phyloP scores from a whole-genome alignment of 306 rosid species.

The Rosa multiflora region DNA sequence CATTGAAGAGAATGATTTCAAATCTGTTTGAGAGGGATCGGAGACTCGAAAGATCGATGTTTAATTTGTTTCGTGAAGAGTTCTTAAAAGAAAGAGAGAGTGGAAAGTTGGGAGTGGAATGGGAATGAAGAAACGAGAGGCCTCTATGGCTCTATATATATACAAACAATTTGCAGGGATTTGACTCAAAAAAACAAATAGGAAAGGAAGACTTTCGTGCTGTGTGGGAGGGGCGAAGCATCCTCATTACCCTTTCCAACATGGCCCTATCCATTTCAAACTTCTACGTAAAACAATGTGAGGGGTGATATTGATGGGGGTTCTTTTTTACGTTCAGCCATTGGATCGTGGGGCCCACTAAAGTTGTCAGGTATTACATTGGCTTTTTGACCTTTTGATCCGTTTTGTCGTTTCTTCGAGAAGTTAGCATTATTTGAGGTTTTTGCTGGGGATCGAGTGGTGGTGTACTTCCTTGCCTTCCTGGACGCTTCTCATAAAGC shows the following conservation, averaged over 20 bases:
- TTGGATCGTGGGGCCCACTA: background rate
- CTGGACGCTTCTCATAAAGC: background rate
- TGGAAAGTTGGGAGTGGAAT: conserved; percentile 10
- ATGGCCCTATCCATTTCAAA: background rate
- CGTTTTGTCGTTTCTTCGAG: background rate
- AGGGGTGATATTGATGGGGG: background rate
- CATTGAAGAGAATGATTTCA: background rate
- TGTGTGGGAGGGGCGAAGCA: background rate
- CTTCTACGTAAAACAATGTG: background rate
- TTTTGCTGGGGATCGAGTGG: background rate
- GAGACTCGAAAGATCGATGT: background rate
- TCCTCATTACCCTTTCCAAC: background rate
- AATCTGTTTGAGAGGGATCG: background rate
- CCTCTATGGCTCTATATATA: background rate
- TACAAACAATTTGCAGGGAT: background rate
- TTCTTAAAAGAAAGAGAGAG: background rate
- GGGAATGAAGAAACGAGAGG: background rate
- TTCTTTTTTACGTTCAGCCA: background rate
- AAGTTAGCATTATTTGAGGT: background rate
- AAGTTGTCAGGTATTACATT: background rate
- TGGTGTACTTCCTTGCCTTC: background rate
- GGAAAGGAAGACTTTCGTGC: conserved; percentile 3
- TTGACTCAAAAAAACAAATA: background rate
- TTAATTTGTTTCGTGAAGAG: background rate
- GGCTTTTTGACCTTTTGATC: background rate